Evolutionary conservation across 2,329 filamentous ascomycete species (phyloP).

Genomic region (Ramularia endophylla): DNA sequence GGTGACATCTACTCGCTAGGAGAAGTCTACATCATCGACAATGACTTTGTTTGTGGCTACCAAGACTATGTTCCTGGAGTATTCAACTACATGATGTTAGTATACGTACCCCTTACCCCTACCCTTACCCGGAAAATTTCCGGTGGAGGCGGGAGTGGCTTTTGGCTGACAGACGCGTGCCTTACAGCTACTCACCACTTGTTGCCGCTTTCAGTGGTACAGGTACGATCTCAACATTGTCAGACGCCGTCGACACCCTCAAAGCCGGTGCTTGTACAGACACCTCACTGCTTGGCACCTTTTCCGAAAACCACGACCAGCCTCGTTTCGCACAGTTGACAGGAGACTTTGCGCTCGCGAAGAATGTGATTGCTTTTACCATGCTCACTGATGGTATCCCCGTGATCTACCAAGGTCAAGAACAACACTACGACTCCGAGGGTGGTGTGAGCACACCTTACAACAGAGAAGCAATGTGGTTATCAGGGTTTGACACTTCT

Average conservation of each 20-base stretch:
- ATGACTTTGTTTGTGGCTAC: slow-evolving; percentile 36
- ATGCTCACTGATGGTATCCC: slow-evolving; percentile 57
- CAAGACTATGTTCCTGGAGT: slow-evolving; percentile 41
- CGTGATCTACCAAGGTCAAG: slow-evolving; percentile 60
- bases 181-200: slow-evolving; percentile 34
- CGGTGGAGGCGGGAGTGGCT: slow-evolving; percentile 3
- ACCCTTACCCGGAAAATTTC: too few species aligned
- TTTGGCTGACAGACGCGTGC: slow-evolving; percentile 6
- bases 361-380: slow-evolving; percentile 58
- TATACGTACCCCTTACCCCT: slow-evolving; percentile 24
- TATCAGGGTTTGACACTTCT: slow-evolving; percentile 36
- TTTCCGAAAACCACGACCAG: slow-evolving; percentile 36
- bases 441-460: slow-evolving; percentile 31
- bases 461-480: slow-evolving; percentile 40
- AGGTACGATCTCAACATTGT: slow-evolving; percentile 35
- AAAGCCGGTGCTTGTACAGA: slow-evolving; percentile 32
- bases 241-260: slow-evolving; percentile 27
- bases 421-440: slow-evolving; percentile 49
- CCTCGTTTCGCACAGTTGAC: slow-evolving; percentile 43
- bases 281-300: slow-evolving; percentile 34
- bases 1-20: slow-evolving; percentile 41
- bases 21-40: slow-evolving; percentile 39
- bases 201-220: slow-evolving; percentile 33
- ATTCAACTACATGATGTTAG: slow-evolving; percentile 43
- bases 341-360: slow-evolving; percentile 50